Conservation (phyloP, 2,329 filamentous ascomycete species). For the Endoconidiophora laricicola region DNA sequence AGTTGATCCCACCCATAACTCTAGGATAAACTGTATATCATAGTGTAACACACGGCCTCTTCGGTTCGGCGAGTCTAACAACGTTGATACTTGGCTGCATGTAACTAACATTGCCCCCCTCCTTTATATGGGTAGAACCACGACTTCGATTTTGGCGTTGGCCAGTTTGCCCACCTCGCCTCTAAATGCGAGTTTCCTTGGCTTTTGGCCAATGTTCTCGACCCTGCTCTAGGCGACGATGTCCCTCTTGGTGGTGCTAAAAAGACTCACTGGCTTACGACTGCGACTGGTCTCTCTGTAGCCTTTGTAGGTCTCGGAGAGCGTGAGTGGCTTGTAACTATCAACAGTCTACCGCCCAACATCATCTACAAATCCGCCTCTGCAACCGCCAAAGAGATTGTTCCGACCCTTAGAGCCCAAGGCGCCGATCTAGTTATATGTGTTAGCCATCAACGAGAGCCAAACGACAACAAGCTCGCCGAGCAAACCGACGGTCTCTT, state of each 20-base stretch:
- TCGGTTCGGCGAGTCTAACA: too few species aligned
- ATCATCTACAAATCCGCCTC: conserved; percentile 68
- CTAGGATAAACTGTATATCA: not conserved
- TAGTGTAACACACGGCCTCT: too few species aligned
- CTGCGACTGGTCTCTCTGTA: conserved; percentile 71
- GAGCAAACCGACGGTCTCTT: conserved; percentile 55
- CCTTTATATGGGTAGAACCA: conserved; percentile 45
- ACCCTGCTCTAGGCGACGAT: conserved; percentile 60
- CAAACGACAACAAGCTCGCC: conserved; percentile 77
- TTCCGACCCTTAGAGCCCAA: conserved; percentile 53
- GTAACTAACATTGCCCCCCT: not conserved
- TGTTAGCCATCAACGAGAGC: conserved; percentile 71
- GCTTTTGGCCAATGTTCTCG: conserved; percentile 76
- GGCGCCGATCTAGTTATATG: conserved; percentile 74
- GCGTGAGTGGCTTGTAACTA: conserved; percentile 76
- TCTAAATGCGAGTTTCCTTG: conserved; percentile 71
- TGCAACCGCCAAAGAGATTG: conserved; percentile 57
- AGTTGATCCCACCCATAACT: conserved; percentile 20
- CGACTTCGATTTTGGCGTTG: conserved; percentile 80
- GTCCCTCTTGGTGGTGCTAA: conserved; percentile 61
- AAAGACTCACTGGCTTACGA: conserved; percentile 59
- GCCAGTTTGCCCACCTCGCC: conserved; percentile 58
- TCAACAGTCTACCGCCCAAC: conserved; percentile 69
- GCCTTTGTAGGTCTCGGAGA: conserved; percentile 76
- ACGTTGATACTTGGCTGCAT: too few species aligned